Conservation (phyloP, 306 rosid genomes). For the Citrullus mucosospermus region DNA sequence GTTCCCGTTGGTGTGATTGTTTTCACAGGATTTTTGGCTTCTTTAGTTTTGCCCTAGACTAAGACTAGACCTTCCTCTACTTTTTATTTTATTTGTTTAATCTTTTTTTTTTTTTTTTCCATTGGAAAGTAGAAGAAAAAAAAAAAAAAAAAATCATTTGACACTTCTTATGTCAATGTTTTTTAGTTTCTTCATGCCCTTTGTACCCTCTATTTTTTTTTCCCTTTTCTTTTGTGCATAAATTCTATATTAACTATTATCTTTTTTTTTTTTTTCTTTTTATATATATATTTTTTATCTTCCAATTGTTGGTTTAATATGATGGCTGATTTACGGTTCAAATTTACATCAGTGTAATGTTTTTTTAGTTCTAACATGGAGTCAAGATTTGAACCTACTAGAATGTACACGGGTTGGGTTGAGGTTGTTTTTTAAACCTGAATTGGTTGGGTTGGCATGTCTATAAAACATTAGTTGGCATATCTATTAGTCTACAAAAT, state of each 20-base stretch:
- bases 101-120: not conserved
- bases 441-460: no score
- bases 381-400: no score
- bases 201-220: not conserved
- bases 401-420: no score
- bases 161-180: not conserved
- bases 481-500: no score
- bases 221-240: not conserved
- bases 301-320: no score
- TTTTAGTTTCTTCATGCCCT: no score
- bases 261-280: not conserved
- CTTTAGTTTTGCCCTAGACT: slow-evolving; percentile 15
- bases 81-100: not conserved
- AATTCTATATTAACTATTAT: not conserved
- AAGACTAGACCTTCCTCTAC: not conserved
- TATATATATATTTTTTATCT: no score
- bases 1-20: slow-evolving; percentile 35
- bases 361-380: no score
- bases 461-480: no score
- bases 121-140: not conserved
- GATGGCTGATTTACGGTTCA: no score
- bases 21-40: slow-evolving; percentile 27
- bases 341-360: no score
- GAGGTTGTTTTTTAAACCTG: no score
- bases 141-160: not conserved